Evolutionary conservation across 1,139 yeast genomes (phyloP), one percentile per base, ranked within the genome.

Genomic region (Suhomyces yuchorum): DNA sequence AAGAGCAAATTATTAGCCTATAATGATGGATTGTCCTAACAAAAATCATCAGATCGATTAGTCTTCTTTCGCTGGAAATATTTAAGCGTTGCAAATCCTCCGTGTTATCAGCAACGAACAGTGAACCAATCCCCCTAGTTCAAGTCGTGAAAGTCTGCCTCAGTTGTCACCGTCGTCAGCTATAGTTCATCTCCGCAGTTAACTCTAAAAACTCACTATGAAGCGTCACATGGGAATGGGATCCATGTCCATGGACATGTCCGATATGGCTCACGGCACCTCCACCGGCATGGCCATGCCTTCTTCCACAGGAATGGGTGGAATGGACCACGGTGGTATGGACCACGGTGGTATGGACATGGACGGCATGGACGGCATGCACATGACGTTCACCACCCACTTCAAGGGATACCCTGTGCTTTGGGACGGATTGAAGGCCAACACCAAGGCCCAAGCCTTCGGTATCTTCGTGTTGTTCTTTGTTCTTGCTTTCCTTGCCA

Each of bases 401-500:
- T 86, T 70, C 62, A 56, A 64, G 8, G 66, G 72, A 44, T 81
- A 81, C 56, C 89, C 92, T 0, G 88, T 87, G 0, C 57, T 86
- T 8, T 86, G 86, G 69, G 65, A 73, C 50, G 65, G 67, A 0
- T 66, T 87, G 44, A 56, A 60, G 15, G 92, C 93, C 3, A 54
- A 67, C 3, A 71, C 68, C 41, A 78, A 78, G 22, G 90, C 76
- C 12, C 76, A 78, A 49, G 91, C 88, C 0, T 86, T 86, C 62
- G 95, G 92, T 30, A 85, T 87, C 18, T 87, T 85, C 58, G 66
- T 83, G 37, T 67, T 84, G 28, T 62, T 87, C 28, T 79, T 86
- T 57, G 75, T 77, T 32, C 68, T 80, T 12, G 84, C 85, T 0
- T 79, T 86, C 56, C 65, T 76, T 37, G 73, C 83, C 49, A 77